phyloP scores from a whole-genome alignment of 1,284 basidiomycete genomes.

The Austroboletus rostrupii region DNA sequence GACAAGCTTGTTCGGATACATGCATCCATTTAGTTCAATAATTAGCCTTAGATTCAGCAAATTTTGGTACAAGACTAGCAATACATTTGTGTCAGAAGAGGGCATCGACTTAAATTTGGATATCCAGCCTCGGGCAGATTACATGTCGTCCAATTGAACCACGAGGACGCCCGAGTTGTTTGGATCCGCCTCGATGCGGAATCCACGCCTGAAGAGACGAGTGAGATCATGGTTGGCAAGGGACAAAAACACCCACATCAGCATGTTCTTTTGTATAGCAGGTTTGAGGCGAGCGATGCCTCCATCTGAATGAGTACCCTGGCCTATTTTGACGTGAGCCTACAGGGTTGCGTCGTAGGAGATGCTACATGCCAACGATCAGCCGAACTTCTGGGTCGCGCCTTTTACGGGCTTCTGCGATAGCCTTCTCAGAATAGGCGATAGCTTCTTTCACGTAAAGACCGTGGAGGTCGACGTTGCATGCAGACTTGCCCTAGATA shows the following conservation, averaged over 20 bases:
- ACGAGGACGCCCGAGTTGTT: constrained; percentile 83
- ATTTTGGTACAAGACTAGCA: background rate
- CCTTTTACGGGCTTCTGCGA: constrained; percentile 59
- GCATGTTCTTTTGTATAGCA: constrained; percentile 85
- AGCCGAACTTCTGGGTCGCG: constrained; percentile 71
- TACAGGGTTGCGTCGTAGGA: background rate
- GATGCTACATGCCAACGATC: constrained; percentile 69
- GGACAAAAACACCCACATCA: constrained; percentile 45
- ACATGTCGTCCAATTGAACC: constrained; percentile 51
- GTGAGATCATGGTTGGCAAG: background rate
- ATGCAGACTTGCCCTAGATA: constrained; percentile 54
- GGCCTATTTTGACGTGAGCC: constrained; percentile 37
- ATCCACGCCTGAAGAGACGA: constrained; percentile 12
- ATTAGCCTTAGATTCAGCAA: background rate
- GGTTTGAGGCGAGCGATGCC: constrained; percentile 89
- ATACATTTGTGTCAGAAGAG: background rate
- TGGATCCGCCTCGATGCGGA: constrained; percentile 58
- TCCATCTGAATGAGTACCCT: constrained; percentile 81
- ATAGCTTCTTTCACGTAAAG: constrained; percentile 90
- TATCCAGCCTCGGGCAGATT: too few species aligned
- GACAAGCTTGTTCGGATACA: background rate
- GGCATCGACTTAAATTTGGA: too few species aligned
- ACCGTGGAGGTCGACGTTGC: constrained; percentile 85
- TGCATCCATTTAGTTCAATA: background rate
- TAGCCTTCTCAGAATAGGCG: constrained; percentile 60